Base-by-base conservation (phyloP, 768 basidiomycete species). In the Phlegmacium glaucopus region DNA sequence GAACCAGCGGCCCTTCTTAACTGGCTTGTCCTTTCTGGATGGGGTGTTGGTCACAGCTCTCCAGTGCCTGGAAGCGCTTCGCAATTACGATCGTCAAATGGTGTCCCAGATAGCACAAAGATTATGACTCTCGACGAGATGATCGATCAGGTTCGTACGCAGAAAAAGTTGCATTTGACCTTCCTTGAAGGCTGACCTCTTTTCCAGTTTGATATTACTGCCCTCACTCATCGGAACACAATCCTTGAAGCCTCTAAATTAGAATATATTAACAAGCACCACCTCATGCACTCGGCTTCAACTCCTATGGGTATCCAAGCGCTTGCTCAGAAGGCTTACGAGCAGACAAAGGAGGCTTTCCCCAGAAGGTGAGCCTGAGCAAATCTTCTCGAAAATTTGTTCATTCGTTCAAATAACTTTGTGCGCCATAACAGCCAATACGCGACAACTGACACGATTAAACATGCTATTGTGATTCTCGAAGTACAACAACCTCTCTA, bases 11-110 rank as follows among this genome's bases (percentile, higher is more conserved):
- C 94, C 2, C 65, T 99, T 11, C 67, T 94, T 18, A 98, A 98
- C 59, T 98, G 94, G 85, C 77, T 97, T 7, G 91, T 91, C 5
- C 71, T 98, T 13, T 85, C 91, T n/a, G 94, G 96, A 1, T 97
- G 94, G 90, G 90, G 93, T 17, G 80, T 76, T 9, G 72, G 77
- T 8, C 74, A 73, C 36, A 65, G 71, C 40, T 39, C 52, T 10
- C 38, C 57, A 1, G 39, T 54, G n/a, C 49, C 67, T 8, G 54
- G 61, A 22, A 49, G 55, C 45, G 17, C 50, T 15, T 52, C 67
- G 28, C 44, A 61, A 35, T 43, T 63, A 56, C 46, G 51, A 42
- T 42, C 48, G 52, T 49, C 55, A 48, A 51, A 51, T 61, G 45
- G 4, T 44, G 78, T 79, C 1, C 85, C 85, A 0, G 83, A 85